These are phyloP conservation scores for Arthrobotrys pseudoclavata DNA, from an alignment of 2,329 filamentous ascomycete genomes.

Conservation along the genomic window DNA sequence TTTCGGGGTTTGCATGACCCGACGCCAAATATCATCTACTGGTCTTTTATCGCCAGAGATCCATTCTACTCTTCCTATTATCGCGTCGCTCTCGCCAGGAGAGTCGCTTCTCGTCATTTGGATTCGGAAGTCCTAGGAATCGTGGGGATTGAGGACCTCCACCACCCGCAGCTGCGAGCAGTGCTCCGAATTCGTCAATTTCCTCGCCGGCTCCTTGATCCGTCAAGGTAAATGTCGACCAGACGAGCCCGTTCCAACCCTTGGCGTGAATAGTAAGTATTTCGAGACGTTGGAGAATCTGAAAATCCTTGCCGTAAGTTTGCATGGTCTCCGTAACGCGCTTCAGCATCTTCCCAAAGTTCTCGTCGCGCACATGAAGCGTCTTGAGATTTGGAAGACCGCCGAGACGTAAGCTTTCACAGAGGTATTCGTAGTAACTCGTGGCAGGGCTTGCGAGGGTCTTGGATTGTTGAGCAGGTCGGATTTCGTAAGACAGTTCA, in stretches of 20 bases:
- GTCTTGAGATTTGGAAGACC: constrained; percentile 79
- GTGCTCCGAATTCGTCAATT: constrained; percentile 60
- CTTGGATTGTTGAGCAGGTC: constrained; percentile 69
- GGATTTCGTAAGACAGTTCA: constrained; percentile 86
- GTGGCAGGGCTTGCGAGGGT: constrained; percentile 68
- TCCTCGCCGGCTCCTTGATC: constrained; percentile 58
- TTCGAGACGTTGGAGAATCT: constrained; percentile 36
- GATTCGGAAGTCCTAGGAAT: constrained; percentile 53
- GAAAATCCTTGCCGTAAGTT: constrained; percentile 66
- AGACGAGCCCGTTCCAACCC: constrained; percentile 59
- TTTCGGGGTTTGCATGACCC: neutral
- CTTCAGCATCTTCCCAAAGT: constrained; percentile 84
- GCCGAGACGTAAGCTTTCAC: constrained; percentile 82
- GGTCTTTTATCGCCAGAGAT: constrained; percentile 61
- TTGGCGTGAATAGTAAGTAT: constrained; percentile 60
- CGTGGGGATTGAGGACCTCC: constrained; percentile 42
- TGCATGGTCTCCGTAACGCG: constrained; percentile 68
- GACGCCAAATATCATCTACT: neutral
- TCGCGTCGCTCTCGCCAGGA: constrained; percentile 58
- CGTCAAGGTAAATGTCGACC: constrained; percentile 52
- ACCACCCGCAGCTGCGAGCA: constrained; percentile 56
- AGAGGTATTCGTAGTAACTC: constrained; percentile 86
- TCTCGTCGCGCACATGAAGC: constrained; percentile 87
- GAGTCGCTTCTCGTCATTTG: constrained; percentile 44
- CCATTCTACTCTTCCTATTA: constrained; percentile 61